A percentile compares a stretch with the other conserved stretches of the same genome.
Conservation (phyloP, 129 eudicot genomes). For the Deinandra increscens region DNA sequence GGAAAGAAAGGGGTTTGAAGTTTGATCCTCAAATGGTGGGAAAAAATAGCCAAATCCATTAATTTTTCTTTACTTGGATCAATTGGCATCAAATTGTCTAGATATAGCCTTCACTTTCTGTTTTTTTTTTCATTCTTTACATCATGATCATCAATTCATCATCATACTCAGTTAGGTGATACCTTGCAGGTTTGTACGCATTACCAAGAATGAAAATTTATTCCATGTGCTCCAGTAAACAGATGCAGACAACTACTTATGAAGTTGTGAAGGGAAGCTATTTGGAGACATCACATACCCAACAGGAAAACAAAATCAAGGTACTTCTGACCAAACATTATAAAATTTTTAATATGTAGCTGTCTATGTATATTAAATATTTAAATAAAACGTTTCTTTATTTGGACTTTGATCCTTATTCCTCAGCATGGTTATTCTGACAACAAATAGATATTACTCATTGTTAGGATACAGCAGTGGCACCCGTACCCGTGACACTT, state of each 20-base stretch:
- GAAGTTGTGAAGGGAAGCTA: conserved; percentile 77
- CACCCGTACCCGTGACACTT: neutral
- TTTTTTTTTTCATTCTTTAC: neutral
- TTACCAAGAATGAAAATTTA: conserved; percentile 36
- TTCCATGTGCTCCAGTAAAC: conserved; percentile 53
- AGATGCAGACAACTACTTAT: conserved; percentile 67
- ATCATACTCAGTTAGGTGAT: conserved; percentile 16
- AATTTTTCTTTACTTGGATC: neutral
- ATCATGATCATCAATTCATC: neutral
- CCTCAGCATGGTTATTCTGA: no score
- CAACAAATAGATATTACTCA: neutral
- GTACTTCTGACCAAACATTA: conserved; percentile 26
- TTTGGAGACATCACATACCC: conserved; percentile 39
- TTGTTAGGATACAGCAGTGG: conserved; percentile 40
- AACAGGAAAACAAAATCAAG: conserved; percentile 42
- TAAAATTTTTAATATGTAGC: neutral
- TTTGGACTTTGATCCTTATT: no score
- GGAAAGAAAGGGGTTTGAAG: conserved; percentile 3
- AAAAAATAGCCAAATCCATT: neutral
- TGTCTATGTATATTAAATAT: neutral
- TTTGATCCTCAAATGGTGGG: neutral
- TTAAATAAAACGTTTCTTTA: no score
- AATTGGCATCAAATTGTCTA: neutral
- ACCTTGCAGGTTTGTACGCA: conserved; percentile 36
- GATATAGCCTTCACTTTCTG: neutral